These are phyloP conservation scores for Furcasterigmium sp. DNA, from an alignment of 2,329 filamentous ascomycete genomes.

Conservation along the genomic window DNA sequence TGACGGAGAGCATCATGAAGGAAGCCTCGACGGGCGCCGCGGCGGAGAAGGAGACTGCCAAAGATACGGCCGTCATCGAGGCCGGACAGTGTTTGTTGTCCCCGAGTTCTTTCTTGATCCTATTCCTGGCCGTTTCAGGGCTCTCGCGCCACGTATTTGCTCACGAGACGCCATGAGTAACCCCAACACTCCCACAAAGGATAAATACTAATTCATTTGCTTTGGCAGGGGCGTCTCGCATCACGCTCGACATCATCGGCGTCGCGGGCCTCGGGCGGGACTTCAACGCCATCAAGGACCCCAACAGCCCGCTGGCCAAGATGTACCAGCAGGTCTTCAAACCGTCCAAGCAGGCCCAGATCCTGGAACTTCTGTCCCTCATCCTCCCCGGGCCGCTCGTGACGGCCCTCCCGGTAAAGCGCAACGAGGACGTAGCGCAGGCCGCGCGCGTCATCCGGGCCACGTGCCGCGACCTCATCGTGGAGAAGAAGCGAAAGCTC, in stretches of 20 bases:
- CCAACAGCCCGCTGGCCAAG: constrained; percentile 51
- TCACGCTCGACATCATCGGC: constrained; percentile 72
- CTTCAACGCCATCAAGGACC: constrained; percentile 60
- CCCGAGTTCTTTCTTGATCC: too few species aligned
- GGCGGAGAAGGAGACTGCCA: constrained; percentile 17
- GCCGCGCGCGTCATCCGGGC: constrained; percentile 56
- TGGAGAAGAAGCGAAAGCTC: constrained; percentile 57
- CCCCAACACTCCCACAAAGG: too few species aligned
- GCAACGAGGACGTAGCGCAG: constrained; percentile 59
- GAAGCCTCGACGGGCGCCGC: constrained; percentile 23
- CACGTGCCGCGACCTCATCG: constrained; percentile 64
- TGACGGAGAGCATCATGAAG: constrained; percentile 38
- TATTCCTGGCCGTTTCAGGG: too few species aligned
- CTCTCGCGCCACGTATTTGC: too few species aligned
- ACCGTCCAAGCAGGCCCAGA: constrained; percentile 43
- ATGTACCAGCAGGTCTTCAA: constrained; percentile 53
- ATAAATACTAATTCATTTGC: too few species aligned
- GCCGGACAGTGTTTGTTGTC: too few species aligned
- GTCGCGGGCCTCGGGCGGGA: constrained; percentile 66
- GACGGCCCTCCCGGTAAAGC: constrained; percentile 58
- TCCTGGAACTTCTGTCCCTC: constrained; percentile 54
- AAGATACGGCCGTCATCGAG: constrained; percentile 42
- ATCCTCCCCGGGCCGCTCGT: constrained; percentile 61
- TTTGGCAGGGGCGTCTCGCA: constrained; percentile 66
- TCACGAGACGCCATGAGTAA: too few species aligned